These are phyloP conservation scores for Diaporthe batatas DNA, from an alignment of 2,329 filamentous ascomycete genomes.

Conservation along the genomic window DNA sequence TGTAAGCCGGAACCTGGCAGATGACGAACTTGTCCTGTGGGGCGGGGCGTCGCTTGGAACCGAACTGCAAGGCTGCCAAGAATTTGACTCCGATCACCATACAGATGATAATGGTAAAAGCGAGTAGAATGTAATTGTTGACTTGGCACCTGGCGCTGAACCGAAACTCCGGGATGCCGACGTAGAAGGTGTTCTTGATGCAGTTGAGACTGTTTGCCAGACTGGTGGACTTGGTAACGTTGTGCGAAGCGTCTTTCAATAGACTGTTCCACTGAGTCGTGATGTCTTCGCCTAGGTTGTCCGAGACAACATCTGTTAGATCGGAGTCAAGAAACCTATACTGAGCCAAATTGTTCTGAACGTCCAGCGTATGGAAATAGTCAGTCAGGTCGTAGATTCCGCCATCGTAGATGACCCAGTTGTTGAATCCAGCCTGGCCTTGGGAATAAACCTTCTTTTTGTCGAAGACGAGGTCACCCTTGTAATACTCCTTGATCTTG, in stretches of 20 bases:
- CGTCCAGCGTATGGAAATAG: constrained; percentile 83
- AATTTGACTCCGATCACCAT: constrained; percentile 89
- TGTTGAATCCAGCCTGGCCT: constrained; percentile 75
- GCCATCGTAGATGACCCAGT: constrained; percentile 84
- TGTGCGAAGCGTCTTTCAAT: constrained; percentile 62
- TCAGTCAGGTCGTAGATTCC: constrained; percentile 91
- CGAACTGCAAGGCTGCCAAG: constrained; percentile 91
- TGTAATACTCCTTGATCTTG: constrained; percentile 86
- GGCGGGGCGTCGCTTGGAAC: constrained; percentile 87
- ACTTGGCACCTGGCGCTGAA: constrained; percentile 80
- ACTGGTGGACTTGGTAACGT: constrained; percentile 62
- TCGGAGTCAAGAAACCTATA: constrained; percentile 81
- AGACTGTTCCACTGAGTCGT: constrained; percentile 73
- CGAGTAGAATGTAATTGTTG: constrained; percentile 91
- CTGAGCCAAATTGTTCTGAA: constrained; percentile 63
- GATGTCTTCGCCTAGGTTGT: constrained; percentile 85
- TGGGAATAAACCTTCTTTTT: constrained; percentile 70
- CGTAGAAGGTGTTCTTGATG: constrained; percentile 85
- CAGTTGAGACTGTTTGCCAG: constrained; percentile 81
- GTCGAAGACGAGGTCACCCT: constrained; percentile 85
- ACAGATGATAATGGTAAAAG: constrained; percentile 88
- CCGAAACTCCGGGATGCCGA: constrained; percentile 88
- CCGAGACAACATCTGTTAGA: constrained; percentile 76
- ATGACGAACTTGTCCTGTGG: constrained; percentile 99
- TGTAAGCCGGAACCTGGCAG: constrained; percentile 97